Evolutionary conservation across 2,329 filamentous ascomycete species (phyloP).

Genomic region (Exophiala sp.): DNA sequence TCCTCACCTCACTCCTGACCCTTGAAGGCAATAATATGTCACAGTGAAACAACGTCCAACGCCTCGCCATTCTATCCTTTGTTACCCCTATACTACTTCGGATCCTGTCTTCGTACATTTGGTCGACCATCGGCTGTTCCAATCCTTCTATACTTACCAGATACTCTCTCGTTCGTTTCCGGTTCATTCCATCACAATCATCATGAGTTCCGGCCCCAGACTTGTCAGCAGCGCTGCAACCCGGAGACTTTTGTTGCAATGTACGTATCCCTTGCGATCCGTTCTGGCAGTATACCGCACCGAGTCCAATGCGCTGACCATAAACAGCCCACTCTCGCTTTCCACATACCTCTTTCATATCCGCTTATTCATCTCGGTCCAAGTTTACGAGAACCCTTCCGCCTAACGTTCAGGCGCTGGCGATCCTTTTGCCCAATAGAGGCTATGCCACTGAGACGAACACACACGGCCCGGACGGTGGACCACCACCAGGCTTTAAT

Average conservation of each 20-base stretch:
- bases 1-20: slow-evolving; percentile 2
- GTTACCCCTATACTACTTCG: not conserved
- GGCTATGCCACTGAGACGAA: slow-evolving; percentile 54
- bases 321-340: slow-evolving; percentile 20
- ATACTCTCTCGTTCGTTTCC: slow-evolving; percentile 5
- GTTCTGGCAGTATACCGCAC: not conserved
- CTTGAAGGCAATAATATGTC: slow-evolving; percentile 1
- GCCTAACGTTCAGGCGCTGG: slow-evolving; percentile 50
- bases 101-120: slow-evolving; percentile 11
- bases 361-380: slow-evolving; percentile 15
- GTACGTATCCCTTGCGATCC: slow-evolving; percentile 8
- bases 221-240: slow-evolving; percentile 28
- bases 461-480: slow-evolving; percentile 46
- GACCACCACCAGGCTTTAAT: slow-evolving; percentile 84
- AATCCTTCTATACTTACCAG: slow-evolving; percentile 1
- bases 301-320: slow-evolving; percentile 8
- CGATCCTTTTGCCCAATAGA: slow-evolving; percentile 51
- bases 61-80: slow-evolving; percentile 14
- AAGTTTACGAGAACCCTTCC: slow-evolving; percentile 21
- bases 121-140: not conserved
- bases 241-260: slow-evolving; percentile 24
- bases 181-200: slow-evolving; percentile 2
- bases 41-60: slow-evolving; percentile 4
- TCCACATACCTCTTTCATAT: slow-evolving; percentile 13
- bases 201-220: slow-evolving; percentile 28